Base-by-base conservation (phyloP, 495 filamentous ascomycete genomes). In the Aspergillus sparsus region DNA sequence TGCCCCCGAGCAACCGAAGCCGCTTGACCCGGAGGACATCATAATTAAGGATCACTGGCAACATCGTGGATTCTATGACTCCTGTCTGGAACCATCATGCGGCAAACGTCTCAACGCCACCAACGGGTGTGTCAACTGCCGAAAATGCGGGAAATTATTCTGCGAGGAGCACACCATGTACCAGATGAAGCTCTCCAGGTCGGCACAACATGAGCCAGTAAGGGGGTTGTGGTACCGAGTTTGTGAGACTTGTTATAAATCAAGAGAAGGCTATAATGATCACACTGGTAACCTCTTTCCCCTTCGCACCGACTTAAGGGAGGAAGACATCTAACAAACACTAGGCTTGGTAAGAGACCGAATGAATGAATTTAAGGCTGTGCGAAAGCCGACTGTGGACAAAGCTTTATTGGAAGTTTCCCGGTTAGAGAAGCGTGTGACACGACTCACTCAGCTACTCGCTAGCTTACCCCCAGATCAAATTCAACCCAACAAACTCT, bases 161-260 rank as follows among this genome's bases (percentile, higher is more conserved):
- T 98, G 94, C 74, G 93, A 98, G 69, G 91, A 95, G 63, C 95
- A 98, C 76, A 97, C 93, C 34, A 97, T 97, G 94, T 98, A 98
- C 66, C 93, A 98, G 76, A 98, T 98, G 90, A 97, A 94, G 80
- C 83, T 98, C 16, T 96, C 91, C 9, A 82, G 93, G 49, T 87
- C 91, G 6, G 94, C 95, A 5, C 83, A 87, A 62, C 91, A 96
- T 77, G 95, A 98, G 63, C 95, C 95, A 0, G 88, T 96, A 0
- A 77, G 95, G 61, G 94, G 94, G 2, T 81, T 93, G 57, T 98
- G 94, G 94, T 95, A 90, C 67, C 76, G 94, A 35, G 93, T 97
- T 5, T 98, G 94, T 70, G 95, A 98, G 74, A 98, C 94, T 31
- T 98, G 94, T 72, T 98, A 93, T 74, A 98, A 97, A 76, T 94